Evolutionary conservation across 257 asterid species (phyloP).

Genomic region (Solanum paucissectum): DNA sequence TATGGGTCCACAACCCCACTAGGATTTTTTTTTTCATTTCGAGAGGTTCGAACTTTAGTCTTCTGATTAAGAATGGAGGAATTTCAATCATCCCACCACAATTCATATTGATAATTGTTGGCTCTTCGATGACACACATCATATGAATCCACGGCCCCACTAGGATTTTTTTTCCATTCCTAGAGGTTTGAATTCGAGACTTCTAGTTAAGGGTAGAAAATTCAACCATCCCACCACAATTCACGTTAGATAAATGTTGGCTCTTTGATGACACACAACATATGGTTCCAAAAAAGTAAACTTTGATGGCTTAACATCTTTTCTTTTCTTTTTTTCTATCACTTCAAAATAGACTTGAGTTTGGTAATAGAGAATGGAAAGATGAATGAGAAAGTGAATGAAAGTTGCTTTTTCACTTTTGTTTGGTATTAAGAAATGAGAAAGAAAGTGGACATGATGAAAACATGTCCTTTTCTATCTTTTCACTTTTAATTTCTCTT

Average conservation of each 20-base stretch:
- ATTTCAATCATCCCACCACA: background rate
- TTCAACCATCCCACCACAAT: background rate
- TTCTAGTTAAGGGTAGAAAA: background rate
- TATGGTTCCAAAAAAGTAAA: background rate
- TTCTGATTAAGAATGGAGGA: background rate
- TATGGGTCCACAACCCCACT: too few species aligned
- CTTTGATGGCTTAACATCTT: background rate
- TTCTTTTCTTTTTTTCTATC: background rate
- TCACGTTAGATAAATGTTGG: background rate
- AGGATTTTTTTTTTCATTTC: too few species aligned
- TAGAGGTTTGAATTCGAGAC: background rate
- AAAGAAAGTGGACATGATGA: background rate
- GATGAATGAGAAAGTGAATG: background rate
- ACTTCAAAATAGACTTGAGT: background rate
- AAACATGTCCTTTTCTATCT: background rate
- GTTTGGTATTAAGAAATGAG: background rate
- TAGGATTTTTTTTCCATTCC: accelerated
- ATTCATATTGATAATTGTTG: background rate
- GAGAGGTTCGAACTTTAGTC: too few species aligned
- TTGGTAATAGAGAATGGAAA: background rate
- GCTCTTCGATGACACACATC: background rate
- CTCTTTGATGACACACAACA: background rate
- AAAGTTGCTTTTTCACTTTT: background rate
- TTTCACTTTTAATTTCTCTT: background rate
- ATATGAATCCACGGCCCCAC: background rate